Evolutionary conservation across 495 filamentous ascomycete species (phyloP).

Genomic region (Hyaloscypha finlandica): DNA sequence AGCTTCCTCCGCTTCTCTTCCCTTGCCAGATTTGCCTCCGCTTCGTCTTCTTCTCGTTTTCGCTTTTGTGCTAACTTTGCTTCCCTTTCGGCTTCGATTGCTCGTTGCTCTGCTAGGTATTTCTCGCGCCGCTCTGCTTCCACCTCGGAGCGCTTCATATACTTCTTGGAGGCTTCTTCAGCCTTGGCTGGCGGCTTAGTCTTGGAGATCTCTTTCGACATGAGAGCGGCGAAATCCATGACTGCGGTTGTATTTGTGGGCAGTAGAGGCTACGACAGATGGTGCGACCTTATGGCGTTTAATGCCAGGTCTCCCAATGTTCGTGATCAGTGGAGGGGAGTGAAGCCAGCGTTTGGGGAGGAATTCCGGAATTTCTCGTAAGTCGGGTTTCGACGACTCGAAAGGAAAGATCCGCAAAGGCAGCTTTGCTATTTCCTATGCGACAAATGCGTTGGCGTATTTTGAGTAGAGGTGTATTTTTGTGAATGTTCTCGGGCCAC

Average conservation of each 20-base stretch:
- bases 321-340: not conserved
- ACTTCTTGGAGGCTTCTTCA: conserved; percentile 63
- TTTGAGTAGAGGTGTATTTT: not conserved
- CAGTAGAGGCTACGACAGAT: not conserved
- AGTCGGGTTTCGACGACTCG: no score
- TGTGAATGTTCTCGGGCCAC: not conserved
- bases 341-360: not conserved
- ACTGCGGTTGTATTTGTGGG: conserved; percentile 21
- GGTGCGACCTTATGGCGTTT: not conserved
- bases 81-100: conserved; percentile 65
- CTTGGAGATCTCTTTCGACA: conserved; percentile 84
- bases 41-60: conserved; percentile 87
- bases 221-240: conserved; percentile 95
- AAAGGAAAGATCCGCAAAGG: no score
- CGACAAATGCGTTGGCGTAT: no score
- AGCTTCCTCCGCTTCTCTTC: conserved; percentile 79
- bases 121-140: conserved; percentile 80
- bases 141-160: conserved; percentile 80
- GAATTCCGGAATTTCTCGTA: no score
- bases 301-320: not conserved
- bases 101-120: conserved; percentile 78
- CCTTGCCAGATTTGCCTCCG: conserved; percentile 61
- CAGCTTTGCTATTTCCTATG: no score
- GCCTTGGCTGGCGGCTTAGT: conserved; percentile 26
- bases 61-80: conserved; percentile 73